These are phyloP conservation scores for Magnolia sinica DNA, from an alignment of 164 flowering plant species.

Conservation along the genomic window DNA sequence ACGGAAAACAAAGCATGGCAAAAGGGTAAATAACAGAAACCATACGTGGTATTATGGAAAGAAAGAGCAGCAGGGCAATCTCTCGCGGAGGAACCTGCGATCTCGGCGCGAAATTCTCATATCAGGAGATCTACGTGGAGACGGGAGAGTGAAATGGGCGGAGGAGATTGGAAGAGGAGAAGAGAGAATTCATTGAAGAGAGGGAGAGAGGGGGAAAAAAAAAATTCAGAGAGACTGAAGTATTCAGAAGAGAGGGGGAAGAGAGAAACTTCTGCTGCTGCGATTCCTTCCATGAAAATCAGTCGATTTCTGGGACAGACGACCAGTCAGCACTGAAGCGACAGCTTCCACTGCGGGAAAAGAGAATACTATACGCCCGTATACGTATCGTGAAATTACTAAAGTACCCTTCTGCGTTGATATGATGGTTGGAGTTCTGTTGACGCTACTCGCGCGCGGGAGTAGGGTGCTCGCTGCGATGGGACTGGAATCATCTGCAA, in stretches of 20 bases:
- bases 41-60: background rate
- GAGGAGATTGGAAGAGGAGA: too few species aligned
- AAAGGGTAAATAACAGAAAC: background rate
- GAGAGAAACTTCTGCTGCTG: background rate
- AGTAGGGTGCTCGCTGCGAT: too few species aligned
- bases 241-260: background rate
- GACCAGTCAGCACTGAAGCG: constrained; percentile 2
- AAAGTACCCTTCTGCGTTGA: background rate
- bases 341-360: background rate
- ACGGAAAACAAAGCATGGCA: background rate
- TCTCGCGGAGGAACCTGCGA: background rate
- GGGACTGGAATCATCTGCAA: too few species aligned
- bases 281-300: constrained; percentile 1
- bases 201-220: background rate
- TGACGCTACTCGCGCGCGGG: too few species aligned
- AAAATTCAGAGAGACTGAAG: background rate
- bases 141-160: background rate
- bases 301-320: constrained; percentile 3
- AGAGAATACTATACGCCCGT: background rate
- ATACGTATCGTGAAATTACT: background rate
- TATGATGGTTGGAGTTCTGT: too few species aligned
- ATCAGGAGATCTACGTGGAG: background rate
- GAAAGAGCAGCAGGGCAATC: background rate
- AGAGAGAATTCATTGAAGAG: background rate
- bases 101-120: background rate